phyloP scores from a whole-genome alignment of 2,329 filamentous ascomycete genomes.

The Ascochyta viciae-villosae region DNA sequence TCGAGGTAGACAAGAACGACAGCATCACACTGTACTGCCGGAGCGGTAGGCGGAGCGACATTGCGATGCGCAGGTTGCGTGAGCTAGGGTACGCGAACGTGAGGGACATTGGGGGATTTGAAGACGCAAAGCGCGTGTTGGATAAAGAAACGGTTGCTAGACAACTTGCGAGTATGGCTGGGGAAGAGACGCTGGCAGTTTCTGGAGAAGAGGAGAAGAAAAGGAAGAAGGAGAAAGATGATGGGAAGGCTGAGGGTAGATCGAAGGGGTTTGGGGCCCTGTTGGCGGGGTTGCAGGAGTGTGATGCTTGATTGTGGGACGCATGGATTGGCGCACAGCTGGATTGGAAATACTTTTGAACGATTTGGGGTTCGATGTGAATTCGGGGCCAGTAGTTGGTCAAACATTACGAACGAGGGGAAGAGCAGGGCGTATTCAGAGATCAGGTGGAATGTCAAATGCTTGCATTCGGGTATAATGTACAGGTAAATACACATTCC shows the following conservation, averaged over 20 bases:
- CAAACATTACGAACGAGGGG: not conserved
- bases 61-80: slow-evolving; percentile 41
- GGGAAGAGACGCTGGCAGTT: not conserved
- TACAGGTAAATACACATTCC: slow-evolving; percentile 25
- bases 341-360: not conserved
- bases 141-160: slow-evolving; percentile 35
- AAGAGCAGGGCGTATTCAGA: not conserved
- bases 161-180: slow-evolving; percentile 19
- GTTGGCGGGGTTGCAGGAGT: slow-evolving; percentile 38
- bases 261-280: slow-evolving; percentile 31
- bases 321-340: too few relatives aligned
- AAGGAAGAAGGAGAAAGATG: not conserved
- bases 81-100: slow-evolving; percentile 40
- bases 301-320: not conserved
- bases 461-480: slow-evolving; percentile 13
- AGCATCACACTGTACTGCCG: slow-evolving; percentile 50
- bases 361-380: not conserved
- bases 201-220: not conserved
- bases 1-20: slow-evolving; percentile 33
- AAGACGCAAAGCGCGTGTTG: slow-evolving; percentile 40
- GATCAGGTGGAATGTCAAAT: not conserved
- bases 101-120: slow-evolving; percentile 47
- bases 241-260: slow-evolving; percentile 1
- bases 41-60: slow-evolving; percentile 42
- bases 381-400: not conserved